Conservation (phyloP, 768 basidiomycete genomes). For the Tylopilus subfusipes region DNA sequence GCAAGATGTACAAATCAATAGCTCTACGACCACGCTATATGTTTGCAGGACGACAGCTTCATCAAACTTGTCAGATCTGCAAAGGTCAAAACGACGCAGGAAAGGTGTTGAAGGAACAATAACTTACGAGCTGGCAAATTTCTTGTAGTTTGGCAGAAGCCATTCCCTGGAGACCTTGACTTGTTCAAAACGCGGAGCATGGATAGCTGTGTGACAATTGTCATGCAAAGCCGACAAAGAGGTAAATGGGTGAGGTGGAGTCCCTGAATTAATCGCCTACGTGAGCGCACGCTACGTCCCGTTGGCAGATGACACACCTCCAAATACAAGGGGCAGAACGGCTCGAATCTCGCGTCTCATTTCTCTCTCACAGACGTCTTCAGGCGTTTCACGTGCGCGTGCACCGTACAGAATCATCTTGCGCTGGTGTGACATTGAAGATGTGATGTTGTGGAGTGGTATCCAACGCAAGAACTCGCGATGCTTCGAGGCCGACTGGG, state of each 20-base stretch:
- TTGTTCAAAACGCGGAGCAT: slow-evolving; percentile 70
- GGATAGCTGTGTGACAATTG: slow-evolving; percentile 45
- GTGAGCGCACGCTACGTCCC: slow-evolving; percentile 3
- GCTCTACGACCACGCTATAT: slow-evolving; percentile 54
- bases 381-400: slow-evolving; percentile 64
- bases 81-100: neutral
- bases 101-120: neutral
- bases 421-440: slow-evolving; percentile 63
- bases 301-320: slow-evolving; percentile 38
- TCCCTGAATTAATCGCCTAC: slow-evolving; percentile 30
- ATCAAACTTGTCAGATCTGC: slow-evolving; percentile 29
- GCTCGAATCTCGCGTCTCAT: slow-evolving; percentile 68
- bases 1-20: slow-evolving; percentile 60
- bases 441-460: slow-evolving; percentile 57
- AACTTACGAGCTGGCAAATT: slow-evolving; percentile 47
- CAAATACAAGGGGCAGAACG: slow-evolving; percentile 65
- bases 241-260: slow-evolving; percentile 19
- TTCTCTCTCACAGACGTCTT: slow-evolving; percentile 65
- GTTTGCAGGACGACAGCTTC: slow-evolving; percentile 44
- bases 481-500: slow-evolving; percentile 51
- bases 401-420: slow-evolving; percentile 68
- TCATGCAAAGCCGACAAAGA: slow-evolving; percentile 40
- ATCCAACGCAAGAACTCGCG: slow-evolving; percentile 69
- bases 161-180: slow-evolving; percentile 66
- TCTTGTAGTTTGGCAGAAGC: slow-evolving; percentile 68